phyloP scores from a whole-genome alignment of 2,329 filamentous ascomycete genomes.

The Calonectria henricotiae region DNA sequence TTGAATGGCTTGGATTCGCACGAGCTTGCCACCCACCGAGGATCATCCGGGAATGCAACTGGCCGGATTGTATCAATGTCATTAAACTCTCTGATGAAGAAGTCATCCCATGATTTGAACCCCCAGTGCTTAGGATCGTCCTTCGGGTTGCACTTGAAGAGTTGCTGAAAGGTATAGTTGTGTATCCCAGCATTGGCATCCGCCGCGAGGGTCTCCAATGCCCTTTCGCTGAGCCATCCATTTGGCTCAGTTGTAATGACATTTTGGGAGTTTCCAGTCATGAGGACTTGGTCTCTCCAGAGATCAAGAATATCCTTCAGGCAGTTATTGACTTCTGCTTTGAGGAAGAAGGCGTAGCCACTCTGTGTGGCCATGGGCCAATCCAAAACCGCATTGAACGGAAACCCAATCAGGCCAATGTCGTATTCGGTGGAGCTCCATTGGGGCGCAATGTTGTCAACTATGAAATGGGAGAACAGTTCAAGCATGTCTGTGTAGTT shows the following conservation, averaged over 20 bases:
- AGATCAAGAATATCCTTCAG: constrained; percentile 68
- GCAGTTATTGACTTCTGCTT: constrained; percentile 67
- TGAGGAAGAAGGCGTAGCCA: constrained; percentile 70
- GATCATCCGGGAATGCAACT: constrained; percentile 63
- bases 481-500: constrained; percentile 7
- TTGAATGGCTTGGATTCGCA: constrained; percentile 74
- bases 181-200: constrained; percentile 42
- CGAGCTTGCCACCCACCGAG: constrained; percentile 66
- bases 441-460: not conserved
- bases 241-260: constrained; percentile 28
- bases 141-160: constrained; percentile 46
- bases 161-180: constrained; percentile 37
- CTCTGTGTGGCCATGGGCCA: constrained; percentile 73
- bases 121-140: constrained; percentile 55
- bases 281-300: constrained; percentile 56
- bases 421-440: constrained; percentile 11
- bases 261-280: constrained; percentile 50
- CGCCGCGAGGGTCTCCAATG: constrained; percentile 37
- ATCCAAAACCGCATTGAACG: constrained; percentile 72
- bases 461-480: not conserved
- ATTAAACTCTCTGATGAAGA: constrained; percentile 65
- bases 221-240: constrained; percentile 46
- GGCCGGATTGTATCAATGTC: constrained; percentile 63
- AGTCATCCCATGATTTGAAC: constrained; percentile 76
- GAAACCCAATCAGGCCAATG: constrained; percentile 66